Conservation (phyloP, 2,329 filamentous ascomycete species). For the Hypoxylon sp. region DNA sequence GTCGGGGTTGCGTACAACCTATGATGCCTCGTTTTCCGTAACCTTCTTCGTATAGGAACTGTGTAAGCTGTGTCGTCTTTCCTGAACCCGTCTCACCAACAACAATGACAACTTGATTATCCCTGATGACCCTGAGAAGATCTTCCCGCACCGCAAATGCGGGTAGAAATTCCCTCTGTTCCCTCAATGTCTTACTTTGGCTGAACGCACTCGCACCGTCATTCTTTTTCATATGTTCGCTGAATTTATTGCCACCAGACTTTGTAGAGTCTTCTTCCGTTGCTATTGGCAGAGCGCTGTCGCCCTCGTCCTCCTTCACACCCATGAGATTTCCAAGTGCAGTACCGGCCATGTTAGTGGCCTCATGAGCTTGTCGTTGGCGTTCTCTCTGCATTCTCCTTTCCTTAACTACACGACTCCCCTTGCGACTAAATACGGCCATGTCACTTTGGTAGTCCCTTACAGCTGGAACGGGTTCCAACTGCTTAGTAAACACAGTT, state of each 20-base stretch:
- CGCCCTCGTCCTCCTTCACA: conserved; percentile 91
- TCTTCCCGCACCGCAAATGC: conserved; percentile 98
- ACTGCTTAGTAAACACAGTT: conserved; percentile 96
- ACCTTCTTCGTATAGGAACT: conserved; percentile 95
- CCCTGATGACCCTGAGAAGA: conserved; percentile 88
- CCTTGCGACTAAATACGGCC: conserved; percentile 97
- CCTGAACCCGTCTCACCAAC: conserved; percentile 98
- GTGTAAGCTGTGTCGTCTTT: conserved; percentile 97
- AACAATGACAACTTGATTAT: conserved; percentile 97
- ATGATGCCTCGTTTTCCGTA: conserved; percentile 92
- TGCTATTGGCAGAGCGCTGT: conserved; percentile 85
- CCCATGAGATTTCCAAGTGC: conserved; percentile 95
- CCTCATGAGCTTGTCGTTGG: conserved; percentile 93
- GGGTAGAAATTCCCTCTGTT: conserved; percentile 93
- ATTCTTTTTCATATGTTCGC: conserved; percentile 88
- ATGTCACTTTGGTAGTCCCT: conserved; percentile 96
- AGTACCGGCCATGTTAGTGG: conserved; percentile 92
- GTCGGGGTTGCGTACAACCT: conserved; percentile 94
- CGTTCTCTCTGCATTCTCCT: conserved; percentile 92
- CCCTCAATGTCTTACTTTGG: conserved; percentile 87
- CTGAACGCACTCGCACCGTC: conserved; percentile 93
- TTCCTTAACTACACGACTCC: conserved; percentile 93
- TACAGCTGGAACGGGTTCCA: conserved; percentile 94
- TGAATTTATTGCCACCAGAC: conserved; percentile 82
- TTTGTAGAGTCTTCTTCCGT: conserved; percentile 77